A percentile compares a stretch with the other conserved stretches of the same genome.
phyloP scores from a whole-genome alignment of 306 rosid genomes.

The Cucumis sativus region DNA sequence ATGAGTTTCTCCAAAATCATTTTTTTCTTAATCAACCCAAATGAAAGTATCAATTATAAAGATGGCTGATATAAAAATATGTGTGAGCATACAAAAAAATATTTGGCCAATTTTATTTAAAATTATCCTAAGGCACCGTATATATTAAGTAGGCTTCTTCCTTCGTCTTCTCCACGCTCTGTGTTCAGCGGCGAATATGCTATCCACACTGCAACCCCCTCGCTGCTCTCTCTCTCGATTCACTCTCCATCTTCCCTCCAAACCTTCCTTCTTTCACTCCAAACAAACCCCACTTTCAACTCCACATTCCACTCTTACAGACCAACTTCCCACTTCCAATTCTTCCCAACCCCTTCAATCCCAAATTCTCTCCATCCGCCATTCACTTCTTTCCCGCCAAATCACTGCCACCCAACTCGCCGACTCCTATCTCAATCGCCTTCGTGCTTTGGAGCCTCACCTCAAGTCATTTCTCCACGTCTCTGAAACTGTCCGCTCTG shows the following conservation, averaged over 20 bases:
- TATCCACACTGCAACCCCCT: conserved; percentile 68
- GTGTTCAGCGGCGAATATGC: conserved; percentile 23
- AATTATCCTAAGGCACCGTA: not conserved
- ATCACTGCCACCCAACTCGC: conserved; percentile 53
- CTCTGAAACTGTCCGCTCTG: conserved; percentile 32
- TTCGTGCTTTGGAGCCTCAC: conserved; percentile 57
- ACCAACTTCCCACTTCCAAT: conserved; percentile 20
- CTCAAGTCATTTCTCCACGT: conserved; percentile 78
- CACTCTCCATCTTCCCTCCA: conserved; percentile 16
- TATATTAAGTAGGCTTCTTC: not conserved
- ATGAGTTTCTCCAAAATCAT: too few species aligned
- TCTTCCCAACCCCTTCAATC: conserved; percentile 30
- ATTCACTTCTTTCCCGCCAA: conserved; percentile 57
- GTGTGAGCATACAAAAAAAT: too few species aligned
- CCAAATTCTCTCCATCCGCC: conserved; percentile 73
- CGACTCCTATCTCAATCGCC: conserved; percentile 49
- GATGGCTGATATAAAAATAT: too few species aligned
- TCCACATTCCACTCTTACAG: conserved; percentile 31
- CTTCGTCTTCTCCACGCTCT: not conserved
- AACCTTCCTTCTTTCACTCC: conserved; percentile 16
- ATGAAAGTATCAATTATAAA: too few species aligned
- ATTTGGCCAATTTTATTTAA: too few species aligned
- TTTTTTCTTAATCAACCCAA: too few species aligned
- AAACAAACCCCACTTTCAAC: conserved; percentile 22
- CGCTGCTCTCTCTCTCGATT: conserved; percentile 57